Evolutionary conservation across 352 stramenopile species (phyloP).

Genomic region (Blastocystis sp.): DNA sequence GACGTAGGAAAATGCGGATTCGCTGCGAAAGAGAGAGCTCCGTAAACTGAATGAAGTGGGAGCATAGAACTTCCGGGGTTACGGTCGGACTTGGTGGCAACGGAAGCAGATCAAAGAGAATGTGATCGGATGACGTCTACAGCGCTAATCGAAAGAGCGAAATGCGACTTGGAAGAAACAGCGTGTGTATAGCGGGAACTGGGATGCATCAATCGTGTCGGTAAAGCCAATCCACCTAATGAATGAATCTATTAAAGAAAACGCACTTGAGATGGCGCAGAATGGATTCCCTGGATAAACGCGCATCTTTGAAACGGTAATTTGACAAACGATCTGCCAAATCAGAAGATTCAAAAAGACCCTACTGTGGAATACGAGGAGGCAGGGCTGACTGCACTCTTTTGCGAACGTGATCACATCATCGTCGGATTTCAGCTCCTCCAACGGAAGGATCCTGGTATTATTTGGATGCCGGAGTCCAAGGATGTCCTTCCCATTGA

Average conservation of each 20-base stretch:
- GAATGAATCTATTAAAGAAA: not conserved
- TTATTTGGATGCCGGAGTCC: constrained; percentile 3
- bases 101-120: not conserved
- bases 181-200: not conserved
- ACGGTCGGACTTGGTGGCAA: not conserved
- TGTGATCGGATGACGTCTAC: not conserved
- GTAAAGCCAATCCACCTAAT: constrained; percentile 4
- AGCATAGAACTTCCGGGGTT: not conserved
- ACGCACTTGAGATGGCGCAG: not conserved
- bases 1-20: not conserved
- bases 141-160: not conserved
- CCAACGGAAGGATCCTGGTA: not conserved
- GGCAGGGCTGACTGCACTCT: not conserved
- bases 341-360: not conserved
- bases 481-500: constrained; percentile 14
- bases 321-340: constrained; percentile 13
- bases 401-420: not conserved
- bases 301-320: constrained; percentile 20
- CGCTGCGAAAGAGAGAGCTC: not conserved
- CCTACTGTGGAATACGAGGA: constrained; percentile 37
- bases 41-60: not conserved
- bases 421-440: not conserved
- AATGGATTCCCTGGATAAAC: not conserved
- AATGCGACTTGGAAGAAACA: not conserved
- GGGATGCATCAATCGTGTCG: not conserved